Evolutionary conservation across 257 asterid genomes (phyloP), one percentile per base, ranked within the genome.

Genomic region (Scutellaria baicalensis): DNA sequence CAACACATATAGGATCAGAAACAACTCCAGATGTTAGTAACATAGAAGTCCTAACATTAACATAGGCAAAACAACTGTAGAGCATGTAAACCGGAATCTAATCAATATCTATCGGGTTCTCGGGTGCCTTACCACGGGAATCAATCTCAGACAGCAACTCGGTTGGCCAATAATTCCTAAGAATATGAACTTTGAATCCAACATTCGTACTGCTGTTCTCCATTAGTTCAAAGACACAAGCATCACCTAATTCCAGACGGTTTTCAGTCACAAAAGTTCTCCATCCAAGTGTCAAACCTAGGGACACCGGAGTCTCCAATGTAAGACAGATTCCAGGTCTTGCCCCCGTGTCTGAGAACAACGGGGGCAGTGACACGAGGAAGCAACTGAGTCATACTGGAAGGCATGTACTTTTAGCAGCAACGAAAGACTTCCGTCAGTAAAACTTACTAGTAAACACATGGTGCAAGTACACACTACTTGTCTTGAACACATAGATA

Each of bases 201-300:
- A 77, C 21, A 6, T 44, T 40, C 17, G 9, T 8, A 4, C 0
- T 0, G 63, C 65, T 72, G 45, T 59, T 13, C 33, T 83, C 84
- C 42, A 66, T 62, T 1, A 83, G 75, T 69, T 88, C 91, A 45
- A 88, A 88, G 18, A 85, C 82, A 72, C 83, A 78, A 44, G 77
- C 89, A 82, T 85, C 89, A 4, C 83, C 86, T 3, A 31, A 6
- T 59, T 76, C 55, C 23, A 88, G 77, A 14, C 77, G 45, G 75
- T 83, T 88, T n/a, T 78, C 85, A 1, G 5, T 10, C 8, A 21
- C 79, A 61, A 85, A 88, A 4, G 7, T 9, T 63, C 23, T 81
- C 86, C 86, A 85, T 3, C 6, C 18, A 5, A 14, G 0, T n/a
- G 31, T 59, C 78, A 16, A 85, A 66, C 65, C 40, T 51, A 9